A percentile compares a stretch with the other conserved stretches of the same genome.
Conservation (phyloP, 495 filamentous ascomycete genomes). For the Alectoria sarmentosa region DNA sequence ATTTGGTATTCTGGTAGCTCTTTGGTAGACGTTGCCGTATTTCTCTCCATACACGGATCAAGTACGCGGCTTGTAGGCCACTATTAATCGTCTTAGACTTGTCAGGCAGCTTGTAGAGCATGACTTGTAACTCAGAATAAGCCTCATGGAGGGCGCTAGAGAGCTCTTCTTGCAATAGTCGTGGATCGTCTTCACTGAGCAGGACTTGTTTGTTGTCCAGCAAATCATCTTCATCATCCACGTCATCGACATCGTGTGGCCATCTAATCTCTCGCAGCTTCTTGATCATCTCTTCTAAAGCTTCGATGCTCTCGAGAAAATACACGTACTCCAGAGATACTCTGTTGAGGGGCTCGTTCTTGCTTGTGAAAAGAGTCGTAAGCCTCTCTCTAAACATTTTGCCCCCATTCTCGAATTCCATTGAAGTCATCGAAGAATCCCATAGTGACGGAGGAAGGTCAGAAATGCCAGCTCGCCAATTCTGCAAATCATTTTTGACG, state of each 20-base stretch:
- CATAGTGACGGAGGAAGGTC: conserved; percentile 47
- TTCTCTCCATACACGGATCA: conserved; percentile 72
- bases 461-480: conserved; percentile 48
- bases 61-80: conserved; percentile 55
- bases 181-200: conserved; percentile 68
- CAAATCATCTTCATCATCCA: conserved; percentile 65
- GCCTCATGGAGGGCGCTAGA: conserved; percentile 48
- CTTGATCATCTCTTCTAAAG: conserved; percentile 53
- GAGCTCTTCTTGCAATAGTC: conserved; percentile 54
- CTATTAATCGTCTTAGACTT: conserved; percentile 36
- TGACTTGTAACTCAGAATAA: conserved; percentile 51
- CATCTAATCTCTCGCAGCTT: conserved; percentile 61
- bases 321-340: conserved; percentile 53
- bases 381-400: conserved; percentile 47
- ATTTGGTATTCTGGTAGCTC: conserved; percentile 33
- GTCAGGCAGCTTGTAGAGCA: conserved; percentile 43
- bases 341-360: conserved; percentile 54
- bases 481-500: conserved; percentile 39
- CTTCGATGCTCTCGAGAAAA: conserved; percentile 61
- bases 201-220: conserved; percentile 45
- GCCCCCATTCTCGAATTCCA: conserved; percentile 51
- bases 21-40: conserved; percentile 58
- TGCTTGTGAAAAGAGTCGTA: conserved; percentile 51
- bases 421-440: conserved; percentile 47
- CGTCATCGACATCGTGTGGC: conserved; percentile 69